phyloP scores from a whole-genome alignment of 139 green algal species.

The Astrephomene gubernaculifera region DNA sequence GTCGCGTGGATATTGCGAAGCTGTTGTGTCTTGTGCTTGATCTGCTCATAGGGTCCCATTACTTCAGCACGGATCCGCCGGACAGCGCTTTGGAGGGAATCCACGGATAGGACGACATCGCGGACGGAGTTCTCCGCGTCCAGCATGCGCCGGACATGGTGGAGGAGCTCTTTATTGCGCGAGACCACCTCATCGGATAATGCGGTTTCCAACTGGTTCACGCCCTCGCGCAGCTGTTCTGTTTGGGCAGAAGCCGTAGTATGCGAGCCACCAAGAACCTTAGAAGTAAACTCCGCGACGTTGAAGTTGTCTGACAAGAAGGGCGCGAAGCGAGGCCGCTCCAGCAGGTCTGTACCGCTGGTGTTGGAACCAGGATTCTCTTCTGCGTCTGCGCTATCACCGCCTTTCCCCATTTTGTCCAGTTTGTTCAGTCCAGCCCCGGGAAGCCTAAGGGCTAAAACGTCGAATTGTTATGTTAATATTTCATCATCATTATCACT shows the following conservation, averaged over 20 bases:
- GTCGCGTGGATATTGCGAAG: slow-evolving; percentile 71
- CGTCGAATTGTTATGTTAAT: no score
- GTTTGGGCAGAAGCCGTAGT: slow-evolving; percentile 73
- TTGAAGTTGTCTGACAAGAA: slow-evolving; percentile 73
- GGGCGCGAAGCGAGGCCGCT: slow-evolving; percentile 1
- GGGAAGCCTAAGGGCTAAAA: no score
- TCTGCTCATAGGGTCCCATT: slow-evolving; percentile 67
- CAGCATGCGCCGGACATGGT: slow-evolving; percentile 59
- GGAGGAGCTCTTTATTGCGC: slow-evolving; percentile 66
- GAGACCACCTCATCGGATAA: slow-evolving; percentile 66
- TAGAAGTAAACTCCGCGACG: slow-evolving; percentile 75
- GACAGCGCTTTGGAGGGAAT: slow-evolving; percentile 74
- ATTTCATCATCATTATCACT: no score
- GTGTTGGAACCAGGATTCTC: background rate
- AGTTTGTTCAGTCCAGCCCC: no score
- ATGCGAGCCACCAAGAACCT: slow-evolving; percentile 68
- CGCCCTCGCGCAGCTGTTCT: slow-evolving; percentile 72
- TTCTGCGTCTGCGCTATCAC: slow-evolving; percentile 18
- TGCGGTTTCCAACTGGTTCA: slow-evolving; percentile 68
- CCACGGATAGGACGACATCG: slow-evolving; percentile 73
- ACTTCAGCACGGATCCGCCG: slow-evolving; percentile 76
- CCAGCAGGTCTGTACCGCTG: background rate
- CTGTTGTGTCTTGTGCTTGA: slow-evolving; percentile 61
- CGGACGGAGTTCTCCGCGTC: slow-evolving; percentile 69
- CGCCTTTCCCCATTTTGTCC: slow-evolving; percentile 20